Base-by-base conservation (phyloP, 1,284 basidiomycete genomes). In the Apiotrichum laibachii region DNA sequence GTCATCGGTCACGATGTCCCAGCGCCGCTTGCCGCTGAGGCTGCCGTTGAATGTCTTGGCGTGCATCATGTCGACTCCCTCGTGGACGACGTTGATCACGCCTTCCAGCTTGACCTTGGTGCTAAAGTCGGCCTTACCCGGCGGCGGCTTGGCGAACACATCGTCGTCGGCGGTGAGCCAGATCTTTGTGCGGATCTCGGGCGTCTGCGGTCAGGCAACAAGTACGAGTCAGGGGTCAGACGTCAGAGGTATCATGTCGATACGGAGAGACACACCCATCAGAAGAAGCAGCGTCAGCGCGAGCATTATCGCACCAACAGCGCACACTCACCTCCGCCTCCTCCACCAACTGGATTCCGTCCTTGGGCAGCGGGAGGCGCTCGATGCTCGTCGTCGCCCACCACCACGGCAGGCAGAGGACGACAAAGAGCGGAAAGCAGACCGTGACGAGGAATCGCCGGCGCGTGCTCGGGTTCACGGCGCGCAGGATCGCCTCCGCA, bases 361-460 rank as follows among this genome's bases (percentile, higher is more conserved):
- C 76, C n/a, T 81, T 80, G 2, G 92, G 90, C 18, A 95, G 78
- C 0, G 86, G 80, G 16, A 89, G 82, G 34, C 91, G 84, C 72
- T 91, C 83, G 43, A 95, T 92, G 62, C 88, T 88, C 3, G 92
- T 95, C 22, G 88, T 87, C 49, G 81, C 82, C 90, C 89, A 95
- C 92, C 92, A 96, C 48, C 89, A 82, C 5, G 92, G 92, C 19
- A 90, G 59, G 1, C 86, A 86, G 9, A 89, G 77, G 22, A 92
- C 63, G 22, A 93, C 81, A 37, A 90, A 79, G 34, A 83, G 60
- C 83, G 90, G 90, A 73, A 93, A 94, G 0, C 87, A 84, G 7
- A 81, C 75, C 57, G 91, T 59, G 31, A 70, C 66, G 10, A 67
- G 46, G 34, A 74, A 50, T 7, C 73, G 63, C 13, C 59, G 49